A percentile compares a stretch with the other conserved stretches of the same genome.
phyloP scores from a whole-genome alignment of 345 rosid species.

The Camelina hispida region DNA sequence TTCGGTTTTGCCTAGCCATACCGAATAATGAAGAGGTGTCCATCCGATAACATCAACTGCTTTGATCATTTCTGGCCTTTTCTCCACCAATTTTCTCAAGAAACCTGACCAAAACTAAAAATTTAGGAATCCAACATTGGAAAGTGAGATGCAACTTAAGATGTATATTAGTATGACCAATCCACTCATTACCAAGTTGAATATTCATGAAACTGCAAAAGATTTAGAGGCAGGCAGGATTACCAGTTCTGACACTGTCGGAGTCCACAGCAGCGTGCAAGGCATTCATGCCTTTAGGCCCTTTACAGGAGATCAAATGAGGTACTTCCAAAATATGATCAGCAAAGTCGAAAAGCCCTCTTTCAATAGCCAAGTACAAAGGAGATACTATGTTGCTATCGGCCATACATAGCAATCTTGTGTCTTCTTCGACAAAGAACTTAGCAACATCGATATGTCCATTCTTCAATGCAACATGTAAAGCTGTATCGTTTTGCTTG shows the following conservation, averaged over 20 bases:
- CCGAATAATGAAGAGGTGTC: conserved; percentile 41
- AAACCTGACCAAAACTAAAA: conserved; percentile 18
- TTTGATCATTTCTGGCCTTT: conserved; percentile 32
- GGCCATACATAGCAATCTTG: conserved; percentile 7
- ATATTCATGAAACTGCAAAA: too few relatives aligned
- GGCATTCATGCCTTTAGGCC: conserved; percentile 34
- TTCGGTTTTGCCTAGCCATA: conserved; percentile 21
- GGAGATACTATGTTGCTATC: conserved; percentile 28
- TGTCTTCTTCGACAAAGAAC: conserved; percentile 35
- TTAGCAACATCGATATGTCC: conserved; percentile 33
- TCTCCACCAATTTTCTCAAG: conserved; percentile 19
- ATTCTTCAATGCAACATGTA: conserved; percentile 40
- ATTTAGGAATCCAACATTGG: neutral
- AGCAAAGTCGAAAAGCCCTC: conserved; percentile 28
- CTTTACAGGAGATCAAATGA: conserved; percentile 9
- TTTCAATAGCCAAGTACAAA: conserved; percentile 43
- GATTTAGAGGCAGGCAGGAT: too few relatives aligned
- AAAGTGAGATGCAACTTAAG: neutral
- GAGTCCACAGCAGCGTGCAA: conserved; percentile 38
- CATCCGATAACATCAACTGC: conserved; percentile 33
- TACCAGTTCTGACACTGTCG: neutral
- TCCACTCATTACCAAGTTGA: too few relatives aligned
- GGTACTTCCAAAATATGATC: conserved; percentile 25
- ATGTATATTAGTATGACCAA: too few relatives aligned
- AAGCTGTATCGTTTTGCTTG: conserved; percentile 32